Evolutionary conservation across 2,329 filamentous ascomycete genomes (phyloP), one percentile per base, ranked within the genome.

Genomic region (Ceratocystis papillata): DNA sequence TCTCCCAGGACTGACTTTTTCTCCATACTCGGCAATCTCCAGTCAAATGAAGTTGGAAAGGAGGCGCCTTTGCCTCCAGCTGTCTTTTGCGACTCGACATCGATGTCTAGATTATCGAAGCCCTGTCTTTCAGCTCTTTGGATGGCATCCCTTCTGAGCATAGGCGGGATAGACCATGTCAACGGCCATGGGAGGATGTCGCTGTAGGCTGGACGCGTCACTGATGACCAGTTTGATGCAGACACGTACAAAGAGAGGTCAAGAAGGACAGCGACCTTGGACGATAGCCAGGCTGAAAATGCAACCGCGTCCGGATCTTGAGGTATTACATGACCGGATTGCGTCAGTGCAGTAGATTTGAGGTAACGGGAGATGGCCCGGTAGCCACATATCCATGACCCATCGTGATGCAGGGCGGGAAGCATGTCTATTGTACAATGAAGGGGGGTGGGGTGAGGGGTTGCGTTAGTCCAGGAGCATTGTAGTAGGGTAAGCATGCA

Each of bases 191-290:
- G 84, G 48, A 97, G 83, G 66, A 96, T 82, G 5, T 79, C 78
- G 70, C 87, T 90, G 77, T 91, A 96, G 46, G 90, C 87, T 1
- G 90, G 89, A 17, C 90, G 85, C 3, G 91, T 96, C 62, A 82
- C 78, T 55, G 81, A 79, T 65, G 85, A 80, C 82, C 94, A 99
- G 78, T 97, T 96, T 69, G 90, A 85, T 67, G 87, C 89, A 41
- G 91, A 94, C 69, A 94, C 88, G 75, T 95, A 97, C 71, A 97
- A 86, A 63, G 87, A 92, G 67, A 96, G 85, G 71, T 95, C 89
- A 71, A 96, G 75, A 68, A 97, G 83, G 41, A 87, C 84, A 62
- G 86, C 84, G n/a, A 87, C 89, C 67, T 87, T 85, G 30, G 86
- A 83, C 73, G 86, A 80, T 70, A 96, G 78, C 75, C 92, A 92